Evolutionary conservation across 768 basidiomycete species (phyloP).

Genomic region (Auricularia sp.): DNA sequence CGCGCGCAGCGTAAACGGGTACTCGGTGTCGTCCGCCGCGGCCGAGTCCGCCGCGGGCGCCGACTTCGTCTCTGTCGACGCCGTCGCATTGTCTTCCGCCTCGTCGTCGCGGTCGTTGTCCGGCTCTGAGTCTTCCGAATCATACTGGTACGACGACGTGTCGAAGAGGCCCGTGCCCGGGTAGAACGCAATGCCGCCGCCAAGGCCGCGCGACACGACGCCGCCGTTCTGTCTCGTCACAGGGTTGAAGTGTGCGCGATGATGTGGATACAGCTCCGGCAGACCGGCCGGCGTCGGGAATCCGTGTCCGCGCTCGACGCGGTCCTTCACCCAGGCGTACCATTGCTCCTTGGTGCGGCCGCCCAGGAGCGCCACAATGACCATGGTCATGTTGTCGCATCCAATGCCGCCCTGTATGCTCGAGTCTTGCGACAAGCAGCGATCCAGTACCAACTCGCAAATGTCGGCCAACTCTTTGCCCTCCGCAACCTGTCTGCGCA

Average conservation of each 20-base stretch:
- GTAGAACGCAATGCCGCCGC: neutral
- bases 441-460: slow-evolving; percentile 80
- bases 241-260: slow-evolving; percentile 24
- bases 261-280: slow-evolving; percentile 66
- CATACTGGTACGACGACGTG: slow-evolving; percentile 8
- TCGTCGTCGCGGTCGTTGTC: neutral
- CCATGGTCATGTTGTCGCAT: slow-evolving; percentile 98
- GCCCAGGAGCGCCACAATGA: slow-evolving; percentile 79
- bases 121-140: slow-evolving; percentile 2
- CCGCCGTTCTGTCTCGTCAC: neutral
- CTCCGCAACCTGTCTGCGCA: slow-evolving; percentile 71
- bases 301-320: slow-evolving; percentile 67
- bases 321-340: slow-evolving; percentile 80
- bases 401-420: slow-evolving; percentile 87
- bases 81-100: neutral
- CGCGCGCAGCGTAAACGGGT: neutral
- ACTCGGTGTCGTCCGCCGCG: neutral
- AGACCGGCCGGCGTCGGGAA: slow-evolving; percentile 65
- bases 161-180: neutral
- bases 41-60: neutral
- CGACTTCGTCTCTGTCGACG: neutral
- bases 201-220: neutral
- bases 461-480: slow-evolving; percentile 74
- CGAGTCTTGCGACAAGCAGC: slow-evolving; percentile 89
- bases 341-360: slow-evolving; percentile 87